Conservation (phyloP, 306 rosid genomes). For the Pyrus pyrifolia region DNA sequence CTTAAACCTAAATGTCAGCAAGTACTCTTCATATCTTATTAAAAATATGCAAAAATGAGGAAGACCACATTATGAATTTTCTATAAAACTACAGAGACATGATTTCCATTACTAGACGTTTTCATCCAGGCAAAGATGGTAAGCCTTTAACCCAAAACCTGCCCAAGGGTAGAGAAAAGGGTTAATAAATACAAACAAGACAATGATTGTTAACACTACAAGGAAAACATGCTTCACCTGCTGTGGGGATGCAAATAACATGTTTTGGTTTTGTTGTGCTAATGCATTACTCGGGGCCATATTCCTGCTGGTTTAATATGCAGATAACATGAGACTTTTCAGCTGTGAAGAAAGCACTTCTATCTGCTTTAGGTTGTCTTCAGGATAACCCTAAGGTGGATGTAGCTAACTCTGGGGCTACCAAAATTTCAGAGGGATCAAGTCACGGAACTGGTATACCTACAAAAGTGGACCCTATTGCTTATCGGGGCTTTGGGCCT, state of each 20-base stretch:
- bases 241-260: neutral
- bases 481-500: conserved; percentile 38
- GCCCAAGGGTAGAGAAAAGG: too few relatives aligned
- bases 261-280: neutral
- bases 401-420: conserved; percentile 31
- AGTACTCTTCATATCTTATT: neutral
- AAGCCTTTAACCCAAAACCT: neutral
- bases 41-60: neutral
- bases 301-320: conserved; percentile 18
- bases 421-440: conserved; percentile 34
- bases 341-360: conserved; percentile 73
- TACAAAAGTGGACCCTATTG: conserved; percentile 38
- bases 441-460: conserved; percentile 29
- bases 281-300: neutral
- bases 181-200: too few relatives aligned
- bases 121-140: neutral
- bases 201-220: too few relatives aligned
- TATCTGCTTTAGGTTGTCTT: conserved; percentile 61
- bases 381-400: conserved; percentile 45
- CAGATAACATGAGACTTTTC: conserved; percentile 60
- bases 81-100: neutral
- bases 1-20: neutral
- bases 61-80: neutral
- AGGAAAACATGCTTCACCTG: neutral
- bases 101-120: neutral